Conservation (phyloP, 495 filamentous ascomycete genomes). For the Hyaloscypha bicolor region DNA sequence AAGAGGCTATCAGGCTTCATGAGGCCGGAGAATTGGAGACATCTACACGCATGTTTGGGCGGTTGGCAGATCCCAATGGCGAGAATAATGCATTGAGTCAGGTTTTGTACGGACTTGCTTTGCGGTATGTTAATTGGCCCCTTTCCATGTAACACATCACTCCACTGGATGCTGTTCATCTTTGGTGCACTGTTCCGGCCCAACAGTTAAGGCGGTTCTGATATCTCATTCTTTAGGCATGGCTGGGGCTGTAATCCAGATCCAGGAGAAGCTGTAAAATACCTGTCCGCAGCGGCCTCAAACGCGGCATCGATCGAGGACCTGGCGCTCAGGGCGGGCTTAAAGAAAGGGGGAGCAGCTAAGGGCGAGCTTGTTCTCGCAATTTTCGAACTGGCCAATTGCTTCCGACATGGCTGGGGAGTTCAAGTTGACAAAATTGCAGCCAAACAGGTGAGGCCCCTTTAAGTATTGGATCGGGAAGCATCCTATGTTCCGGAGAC, state of each 20-base stretch:
- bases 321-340: conserved; percentile 77
- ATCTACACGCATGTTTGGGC: conserved; percentile 85
- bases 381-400: conserved; percentile 94
- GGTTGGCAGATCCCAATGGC: conserved; percentile 81
- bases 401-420: conserved; percentile 96
- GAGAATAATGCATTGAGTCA: conserved; percentile 92
- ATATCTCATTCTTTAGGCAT: conserved; percentile 58
- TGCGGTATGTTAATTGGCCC: conserved; percentile 63
- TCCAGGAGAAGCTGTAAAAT: conserved; percentile 72
- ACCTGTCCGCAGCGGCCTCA: conserved; percentile 85
- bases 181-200: neutral
- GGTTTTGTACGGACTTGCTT: conserved; percentile 91
- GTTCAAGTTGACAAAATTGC: conserved; percentile 85
- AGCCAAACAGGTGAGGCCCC: conserved; percentile 58
- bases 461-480: conserved; percentile 26
- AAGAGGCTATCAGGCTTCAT: conserved; percentile 94
- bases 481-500: conserved; percentile 4
- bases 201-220: conserved; percentile 12
- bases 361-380: conserved; percentile 98
- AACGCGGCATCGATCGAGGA: conserved; percentile 87
- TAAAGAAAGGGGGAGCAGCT: conserved; percentile 90
- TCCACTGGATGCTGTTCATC: neutral
- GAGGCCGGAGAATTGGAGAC: conserved; percentile 74
- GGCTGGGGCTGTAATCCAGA: conserved; percentile 87
- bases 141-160: neutral